phyloP scores from a whole-genome alignment of 768 basidiomycete species.

The Mycena sanguinolenta region DNA sequence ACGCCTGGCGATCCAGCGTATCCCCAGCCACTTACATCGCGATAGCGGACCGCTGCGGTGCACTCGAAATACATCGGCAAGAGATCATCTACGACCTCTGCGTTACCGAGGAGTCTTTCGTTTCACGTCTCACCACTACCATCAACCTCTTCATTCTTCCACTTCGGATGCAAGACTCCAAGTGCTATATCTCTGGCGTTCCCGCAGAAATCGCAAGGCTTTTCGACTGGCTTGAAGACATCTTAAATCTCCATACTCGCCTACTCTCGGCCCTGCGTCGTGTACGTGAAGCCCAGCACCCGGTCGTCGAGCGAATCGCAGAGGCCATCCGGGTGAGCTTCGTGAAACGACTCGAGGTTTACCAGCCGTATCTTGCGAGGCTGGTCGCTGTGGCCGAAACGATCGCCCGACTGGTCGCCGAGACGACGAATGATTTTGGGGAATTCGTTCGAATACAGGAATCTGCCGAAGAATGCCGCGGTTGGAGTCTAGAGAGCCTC shows the following conservation, averaged over 20 bases:
- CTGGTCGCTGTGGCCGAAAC: slow-evolving; percentile 70
- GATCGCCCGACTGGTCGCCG: slow-evolving; percentile 64
- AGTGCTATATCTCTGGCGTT: slow-evolving; percentile 85
- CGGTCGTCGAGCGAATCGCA: slow-evolving; percentile 67
- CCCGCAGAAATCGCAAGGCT: slow-evolving; percentile 77
- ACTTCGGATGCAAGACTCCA: slow-evolving; percentile 77
- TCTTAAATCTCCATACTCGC: slow-evolving; percentile 80
- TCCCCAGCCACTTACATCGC: slow-evolving; percentile 48
- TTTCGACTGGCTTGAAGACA: slow-evolving; percentile 92
- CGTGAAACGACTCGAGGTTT: slow-evolving; percentile 79
- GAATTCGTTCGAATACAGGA: slow-evolving; percentile 86
- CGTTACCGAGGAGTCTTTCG: slow-evolving; percentile 77
- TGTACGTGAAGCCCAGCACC: slow-evolving; percentile 54
- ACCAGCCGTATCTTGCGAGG: slow-evolving; percentile 88
- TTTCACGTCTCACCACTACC: slow-evolving; percentile 74
- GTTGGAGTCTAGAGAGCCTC: slow-evolving; percentile 76
- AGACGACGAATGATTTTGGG: slow-evolving; percentile 79
- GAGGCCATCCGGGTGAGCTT: slow-evolving; percentile 67
- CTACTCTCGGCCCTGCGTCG: slow-evolving; percentile 65
- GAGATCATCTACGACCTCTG: slow-evolving; percentile 77
- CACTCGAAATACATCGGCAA: slow-evolving; percentile 71
- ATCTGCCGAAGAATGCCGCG: slow-evolving; percentile 62
- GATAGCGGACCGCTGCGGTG: slow-evolving; percentile 56
- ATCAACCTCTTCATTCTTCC: slow-evolving; percentile 83
- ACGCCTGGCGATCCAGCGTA: slow-evolving; percentile 52